Conservation (phyloP, 164 flowering plant species). For the Sextonia rubra region DNA sequence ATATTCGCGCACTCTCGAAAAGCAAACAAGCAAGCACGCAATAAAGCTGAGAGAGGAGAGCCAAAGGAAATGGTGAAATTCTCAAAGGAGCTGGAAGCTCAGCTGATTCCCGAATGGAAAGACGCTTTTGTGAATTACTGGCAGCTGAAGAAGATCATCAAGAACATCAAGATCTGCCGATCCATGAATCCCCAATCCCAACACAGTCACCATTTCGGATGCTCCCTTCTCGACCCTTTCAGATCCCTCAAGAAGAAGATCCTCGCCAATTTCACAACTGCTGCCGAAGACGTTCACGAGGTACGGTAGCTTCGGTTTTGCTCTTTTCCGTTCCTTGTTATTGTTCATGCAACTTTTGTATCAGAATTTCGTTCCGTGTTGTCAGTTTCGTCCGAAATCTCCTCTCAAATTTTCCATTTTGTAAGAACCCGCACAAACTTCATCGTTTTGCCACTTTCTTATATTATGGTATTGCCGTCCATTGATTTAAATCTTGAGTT, state of each 20-base stretch:
- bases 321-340: neutral
- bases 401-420: too few species aligned
- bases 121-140: slow-evolving; percentile 84
- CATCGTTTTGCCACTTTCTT: neutral
- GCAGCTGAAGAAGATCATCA: slow-evolving; percentile 74
- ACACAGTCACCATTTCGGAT: neutral
- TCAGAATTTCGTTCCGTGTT: too few species aligned
- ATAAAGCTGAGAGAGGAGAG: too few species aligned
- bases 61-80: slow-evolving; percentile 73
- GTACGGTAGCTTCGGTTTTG: neutral
- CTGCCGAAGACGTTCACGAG: neutral
- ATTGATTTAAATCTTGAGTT: too few species aligned
- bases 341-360: neutral
- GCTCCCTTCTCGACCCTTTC: slow-evolving; percentile 54
- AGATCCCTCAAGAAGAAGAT: slow-evolving; percentile 27
- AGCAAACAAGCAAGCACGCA: too few species aligned
- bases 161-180: slow-evolving; percentile 55
- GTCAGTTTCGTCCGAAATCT: too few species aligned
- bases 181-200: slow-evolving; percentile 18
- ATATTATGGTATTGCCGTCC: neutral
- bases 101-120: slow-evolving; percentile 93
- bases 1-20: neutral
- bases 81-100: slow-evolving; percentile 91
- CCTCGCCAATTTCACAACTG: slow-evolving; percentile 9
- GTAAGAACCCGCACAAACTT: too few species aligned